A percentile compares a stretch with the other conserved stretches of the same genome.
Evolutionary conservation across 2,329 filamentous ascomycete genomes (phyloP).

Genomic region (Neonectria neomacrospora): DNA sequence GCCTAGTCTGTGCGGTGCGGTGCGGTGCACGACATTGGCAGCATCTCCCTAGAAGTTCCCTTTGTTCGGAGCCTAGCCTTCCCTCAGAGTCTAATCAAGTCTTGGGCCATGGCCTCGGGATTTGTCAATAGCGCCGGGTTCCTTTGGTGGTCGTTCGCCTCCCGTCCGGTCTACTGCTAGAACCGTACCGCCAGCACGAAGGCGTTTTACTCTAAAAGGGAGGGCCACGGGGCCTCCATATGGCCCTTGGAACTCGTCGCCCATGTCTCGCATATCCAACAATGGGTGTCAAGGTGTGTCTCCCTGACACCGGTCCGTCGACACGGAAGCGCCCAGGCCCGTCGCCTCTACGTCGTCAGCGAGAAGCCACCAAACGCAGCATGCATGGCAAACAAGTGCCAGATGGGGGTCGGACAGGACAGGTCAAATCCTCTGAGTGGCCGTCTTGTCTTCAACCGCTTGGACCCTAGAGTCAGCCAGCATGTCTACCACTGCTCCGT

Average conservation of each 20-base stretch:
- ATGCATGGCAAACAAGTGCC: background rate
- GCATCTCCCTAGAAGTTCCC: background rate
- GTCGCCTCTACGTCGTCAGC: conserved; percentile 18
- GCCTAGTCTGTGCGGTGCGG: conserved; percentile 5
- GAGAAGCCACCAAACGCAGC: conserved; percentile 10
- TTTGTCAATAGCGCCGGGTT: conserved; percentile 4
- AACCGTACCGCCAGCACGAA: conserved; percentile 8
- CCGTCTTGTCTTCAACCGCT: conserved; percentile 6
- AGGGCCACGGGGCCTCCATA: conserved; percentile 11
- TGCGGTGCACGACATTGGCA: conserved; percentile 7
- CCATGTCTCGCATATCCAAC: conserved; percentile 12
- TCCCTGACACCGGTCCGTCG: conserved; percentile 27
- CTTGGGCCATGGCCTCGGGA: conserved; percentile 6
- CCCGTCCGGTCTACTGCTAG: background rate
- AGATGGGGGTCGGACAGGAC: background rate
- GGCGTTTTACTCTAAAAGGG: conserved; percentile 10
- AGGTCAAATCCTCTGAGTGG: background rate
- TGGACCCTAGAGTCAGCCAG: conserved; percentile 3
- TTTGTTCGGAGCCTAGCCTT: conserved; percentile 2
- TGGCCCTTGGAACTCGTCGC: conserved; percentile 1
- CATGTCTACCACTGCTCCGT: conserved; percentile 3
- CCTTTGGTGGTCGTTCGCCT: conserved; percentile 20
- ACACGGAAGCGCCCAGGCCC: conserved; percentile 27
- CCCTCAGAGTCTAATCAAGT: background rate
- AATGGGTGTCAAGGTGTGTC: conserved; percentile 9